Base-by-base conservation (phyloP, 495 filamentous ascomycete species). In the Lineolata rhizophorae region DNA sequence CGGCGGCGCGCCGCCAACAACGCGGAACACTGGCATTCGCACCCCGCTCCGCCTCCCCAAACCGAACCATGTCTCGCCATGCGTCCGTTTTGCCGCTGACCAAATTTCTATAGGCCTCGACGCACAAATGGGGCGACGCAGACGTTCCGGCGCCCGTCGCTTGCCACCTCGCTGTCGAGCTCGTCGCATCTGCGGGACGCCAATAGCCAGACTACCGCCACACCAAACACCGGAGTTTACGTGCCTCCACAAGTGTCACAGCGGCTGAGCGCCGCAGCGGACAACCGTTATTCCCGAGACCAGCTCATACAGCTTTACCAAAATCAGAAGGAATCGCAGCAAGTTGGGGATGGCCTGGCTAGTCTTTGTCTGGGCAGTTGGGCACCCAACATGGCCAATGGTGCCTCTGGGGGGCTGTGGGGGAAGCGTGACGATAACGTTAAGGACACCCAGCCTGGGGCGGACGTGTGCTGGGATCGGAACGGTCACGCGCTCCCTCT, bases 381-480 rank as follows among this genome's bases (percentile, higher is more conserved):
- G 80, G 70, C 75, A 38, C 81, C 82, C 11, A 65, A 64, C 30
- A 56, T 65, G 18, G 52, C 63, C 18, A 76, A 77, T 45, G 65
- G 75, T 17, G 45, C 53, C 31, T 55, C 58, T 30, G 61, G 69
- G 38, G 64, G 71, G 9, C 61, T 66, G 20, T 93, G 83, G 82
- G 78, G 76, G 20, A 79, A 76, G 50, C 62, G 64, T 42, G 65
- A 72, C 31, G 79, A 91, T 22, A 53, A 57, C 13, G 24, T 11
- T 14, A 65, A 67, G 38, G 70, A 74, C 20, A 53, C 55, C 36
- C 58, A 67, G 34, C 52, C 60, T 46, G 82, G 71, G 28, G 76
- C 70, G 1, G 78, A 84, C 37, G 60, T 83, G 29, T 95, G 90
- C 47, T 97, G 90, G 87, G 85, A 94, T 44, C 53, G 65, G 33